Evolutionary conservation across 805 yeast genomes (phyloP).

Genomic region (Kodamaea nitidulidarum): DNA sequence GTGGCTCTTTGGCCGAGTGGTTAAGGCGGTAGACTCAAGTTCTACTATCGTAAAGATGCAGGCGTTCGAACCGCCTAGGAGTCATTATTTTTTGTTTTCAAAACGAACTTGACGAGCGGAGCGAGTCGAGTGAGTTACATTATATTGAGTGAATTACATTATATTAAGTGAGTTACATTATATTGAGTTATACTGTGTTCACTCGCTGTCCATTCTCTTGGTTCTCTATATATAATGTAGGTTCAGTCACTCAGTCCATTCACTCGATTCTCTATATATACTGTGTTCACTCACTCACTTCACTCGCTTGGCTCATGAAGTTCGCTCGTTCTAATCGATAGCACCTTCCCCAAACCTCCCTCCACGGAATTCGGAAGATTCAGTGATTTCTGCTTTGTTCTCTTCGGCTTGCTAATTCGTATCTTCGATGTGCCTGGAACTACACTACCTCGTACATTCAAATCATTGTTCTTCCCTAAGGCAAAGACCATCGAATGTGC

Average conservation of each 20-base stretch:
- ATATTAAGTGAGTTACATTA: no score
- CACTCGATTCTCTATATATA: no score
- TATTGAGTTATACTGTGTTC: no score
- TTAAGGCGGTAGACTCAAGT: slow-evolving; percentile 4
- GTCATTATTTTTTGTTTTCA: not conserved
- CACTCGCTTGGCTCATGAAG: no score
- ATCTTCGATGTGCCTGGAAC: slow-evolving; percentile 15
- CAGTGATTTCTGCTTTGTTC: slow-evolving; percentile 2
- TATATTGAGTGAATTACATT: no score
- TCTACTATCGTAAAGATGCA: slow-evolving; percentile 3
- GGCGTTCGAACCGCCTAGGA: slow-evolving; percentile 4
- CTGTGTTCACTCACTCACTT: no score
- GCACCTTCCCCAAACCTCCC: not conserved
- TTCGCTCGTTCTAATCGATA: not conserved
- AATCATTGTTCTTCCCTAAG: slow-evolving; percentile 10
- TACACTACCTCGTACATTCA: slow-evolving; percentile 10
- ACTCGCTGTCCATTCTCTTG: no score
- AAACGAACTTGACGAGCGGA: no score
- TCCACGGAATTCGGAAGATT: not conserved
- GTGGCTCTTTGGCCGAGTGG: slow-evolving; percentile 3
- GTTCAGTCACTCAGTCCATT: no score
- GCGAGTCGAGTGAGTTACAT: no score
- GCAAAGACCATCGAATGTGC: slow-evolving; percentile 12
- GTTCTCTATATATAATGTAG: no score
- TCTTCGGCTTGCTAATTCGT: slow-evolving; percentile 8